These are phyloP conservation scores for Candida sanyiensis DNA, from an alignment of 805 yeast species.

Conservation along the genomic window DNA sequence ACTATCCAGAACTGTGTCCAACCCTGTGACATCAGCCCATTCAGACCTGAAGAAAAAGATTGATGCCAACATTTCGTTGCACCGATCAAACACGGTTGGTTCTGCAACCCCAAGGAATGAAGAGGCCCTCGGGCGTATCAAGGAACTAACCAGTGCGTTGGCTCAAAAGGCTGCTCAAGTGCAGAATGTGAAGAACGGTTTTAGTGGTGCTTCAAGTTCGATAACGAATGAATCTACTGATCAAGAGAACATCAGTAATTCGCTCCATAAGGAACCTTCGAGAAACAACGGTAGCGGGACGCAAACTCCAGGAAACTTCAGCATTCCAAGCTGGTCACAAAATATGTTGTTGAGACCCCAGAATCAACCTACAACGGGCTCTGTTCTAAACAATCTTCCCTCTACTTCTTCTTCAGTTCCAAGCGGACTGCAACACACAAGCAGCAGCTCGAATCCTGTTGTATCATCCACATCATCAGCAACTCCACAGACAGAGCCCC, in stretches of 20 bases:
- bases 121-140: conserved; percentile 13
- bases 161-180: neutral
- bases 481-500: neutral
- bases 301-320: no score
- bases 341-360: conserved; percentile 7
- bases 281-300: neutral
- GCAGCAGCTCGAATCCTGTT: neutral
- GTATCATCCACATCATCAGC: neutral
- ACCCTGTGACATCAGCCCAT: conserved; percentile 15
- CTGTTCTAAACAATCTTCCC: neutral
- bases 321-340: conserved; percentile 8
- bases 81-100: conserved; percentile 11
- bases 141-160: conserved; percentile 8
- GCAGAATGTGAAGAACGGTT: neutral
- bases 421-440: neutral
- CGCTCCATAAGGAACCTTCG: neutral
- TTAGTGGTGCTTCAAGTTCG: neutral
- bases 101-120: conserved; percentile 9
- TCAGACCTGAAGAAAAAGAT: conserved; percentile 12
- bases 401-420: neutral
- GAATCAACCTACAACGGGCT: neutral
- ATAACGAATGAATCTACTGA: neutral
- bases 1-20: conserved; percentile 6
- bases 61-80: neutral
- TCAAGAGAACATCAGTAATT: neutral